Percentiles rank a stretch among this genome's conserved stretches.
Conservation (phyloP, 495 filamentous ascomycete genomes). For the Aspergillus panamensis region DNA sequence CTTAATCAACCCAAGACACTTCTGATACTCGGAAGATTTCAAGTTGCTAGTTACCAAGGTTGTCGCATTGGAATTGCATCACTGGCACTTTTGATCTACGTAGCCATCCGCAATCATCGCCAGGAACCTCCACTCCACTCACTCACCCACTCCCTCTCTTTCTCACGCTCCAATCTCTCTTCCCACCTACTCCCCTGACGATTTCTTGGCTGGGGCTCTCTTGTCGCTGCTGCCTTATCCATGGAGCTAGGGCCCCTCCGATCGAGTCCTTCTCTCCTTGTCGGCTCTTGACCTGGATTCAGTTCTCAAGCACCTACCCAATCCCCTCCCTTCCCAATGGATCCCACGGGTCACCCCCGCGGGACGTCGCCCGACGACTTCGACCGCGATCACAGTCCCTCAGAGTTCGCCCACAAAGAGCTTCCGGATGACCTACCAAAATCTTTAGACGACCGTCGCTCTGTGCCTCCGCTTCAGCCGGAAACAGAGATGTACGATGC, state of each 20-base stretch:
- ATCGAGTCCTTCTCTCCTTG: constrained; percentile 13
- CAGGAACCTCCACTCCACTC: constrained; percentile 17
- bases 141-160: constrained; percentile 7
- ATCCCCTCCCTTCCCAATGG: too few relatives aligned
- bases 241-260: constrained; percentile 22
- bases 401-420: constrained; percentile 22
- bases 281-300: constrained; percentile 15
- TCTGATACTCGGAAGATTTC: background rate
- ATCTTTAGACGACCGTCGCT: constrained; percentile 83
- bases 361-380: constrained; percentile 34
- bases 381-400: constrained; percentile 21
- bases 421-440: constrained; percentile 87
- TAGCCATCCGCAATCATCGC: constrained; percentile 13
- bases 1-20: too few relatives aligned
- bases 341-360: constrained; percentile 35
- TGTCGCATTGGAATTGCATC: constrained; percentile 20
- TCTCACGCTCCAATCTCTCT: background rate
- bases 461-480: constrained; percentile 50
- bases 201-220: background rate
- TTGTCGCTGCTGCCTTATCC: constrained; percentile 9
- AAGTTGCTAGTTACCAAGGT: background rate
- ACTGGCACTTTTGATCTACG: constrained; percentile 29
- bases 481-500: constrained; percentile 99
- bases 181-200: constrained; percentile 1
- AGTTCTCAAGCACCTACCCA: constrained; percentile 2